These are phyloP conservation scores for Melampsora occidentalis DNA, from an alignment of 1,284 basidiomycete species.

Conservation along the genomic window DNA sequence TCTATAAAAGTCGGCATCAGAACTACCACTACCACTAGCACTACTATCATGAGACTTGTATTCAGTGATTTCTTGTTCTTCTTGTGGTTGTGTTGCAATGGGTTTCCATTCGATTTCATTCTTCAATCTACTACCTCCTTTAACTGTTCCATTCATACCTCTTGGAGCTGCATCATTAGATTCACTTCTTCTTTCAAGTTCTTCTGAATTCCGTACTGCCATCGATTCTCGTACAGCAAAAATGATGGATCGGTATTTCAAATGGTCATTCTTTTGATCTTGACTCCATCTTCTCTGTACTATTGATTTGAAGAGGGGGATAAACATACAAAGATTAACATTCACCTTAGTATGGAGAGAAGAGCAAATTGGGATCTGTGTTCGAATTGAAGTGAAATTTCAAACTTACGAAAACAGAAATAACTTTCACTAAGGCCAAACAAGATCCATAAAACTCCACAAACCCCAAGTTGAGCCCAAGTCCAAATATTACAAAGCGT, in stretches of 20 bases:
- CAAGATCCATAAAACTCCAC: slow-evolving; percentile 30
- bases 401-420: slow-evolving; percentile 32
- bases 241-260: slow-evolving; percentile 35
- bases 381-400: background rate
- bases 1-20: slow-evolving; percentile 9
- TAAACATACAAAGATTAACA: background rate
- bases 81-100: background rate
- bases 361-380: background rate
- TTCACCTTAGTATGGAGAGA: too few relatives aligned
- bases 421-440: slow-evolving; percentile 17
- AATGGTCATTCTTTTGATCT: slow-evolving; percentile 35
- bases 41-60: background rate
- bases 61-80: background rate
- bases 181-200: background rate
- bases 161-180: slow-evolving; percentile 6
- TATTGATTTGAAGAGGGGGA: background rate
- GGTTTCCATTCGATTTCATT: slow-evolving; percentile 40
- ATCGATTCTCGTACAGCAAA: slow-evolving; percentile 30
- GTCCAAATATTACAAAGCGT: slow-evolving; percentile 34
- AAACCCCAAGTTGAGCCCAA: slow-evolving; percentile 28
- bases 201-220: background rate
- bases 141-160: background rate
- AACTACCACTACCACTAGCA: background rate
- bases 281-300: slow-evolving; percentile 29
- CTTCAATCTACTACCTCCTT: slow-evolving; percentile 27